Percentiles rank a stretch among this genome's conserved stretches.
These are phyloP conservation scores for Pythium myriotylum DNA, from an alignment of 352 stramenopile species.

Conservation along the genomic window DNA sequence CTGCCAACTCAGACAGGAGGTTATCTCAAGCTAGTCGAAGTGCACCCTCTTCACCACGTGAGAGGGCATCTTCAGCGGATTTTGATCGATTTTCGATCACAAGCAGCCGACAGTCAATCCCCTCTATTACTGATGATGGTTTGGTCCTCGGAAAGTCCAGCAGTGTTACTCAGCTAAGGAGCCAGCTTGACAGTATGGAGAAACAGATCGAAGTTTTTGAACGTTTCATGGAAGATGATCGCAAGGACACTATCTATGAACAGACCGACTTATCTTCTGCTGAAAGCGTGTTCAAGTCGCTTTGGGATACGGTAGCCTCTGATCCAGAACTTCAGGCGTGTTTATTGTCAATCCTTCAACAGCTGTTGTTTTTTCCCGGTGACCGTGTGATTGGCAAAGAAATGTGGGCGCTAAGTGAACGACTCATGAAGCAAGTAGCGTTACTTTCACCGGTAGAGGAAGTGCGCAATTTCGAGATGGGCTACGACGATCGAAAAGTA, in stretches of 20 bases:
- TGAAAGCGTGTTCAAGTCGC: constrained; percentile 67
- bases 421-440: constrained; percentile 78
- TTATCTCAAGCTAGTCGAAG: constrained; percentile 14
- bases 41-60: constrained; percentile 24
- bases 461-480: constrained; percentile 75
- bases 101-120: constrained; percentile 22
- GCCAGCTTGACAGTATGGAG: constrained; percentile 87
- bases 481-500: constrained; percentile 82
- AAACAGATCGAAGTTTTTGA: constrained; percentile 90
- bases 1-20: constrained; percentile 1
- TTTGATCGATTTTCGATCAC: constrained; percentile 23
- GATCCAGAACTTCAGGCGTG: constrained; percentile 71
- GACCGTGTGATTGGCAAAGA: constrained; percentile 85
- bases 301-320: constrained; percentile 56
- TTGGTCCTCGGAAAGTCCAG: constrained; percentile 27
- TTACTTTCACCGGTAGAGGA: constrained; percentile 80
- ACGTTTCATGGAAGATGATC: constrained; percentile 87
- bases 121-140: constrained; percentile 25
- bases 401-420: constrained; percentile 83
- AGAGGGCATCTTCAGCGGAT: constrained; percentile 15
- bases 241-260: constrained; percentile 86
- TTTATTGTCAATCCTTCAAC: constrained; percentile 78
- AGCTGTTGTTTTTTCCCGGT: constrained; percentile 84
- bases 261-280: constrained; percentile 72
- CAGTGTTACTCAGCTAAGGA: constrained; percentile 73